phyloP scores from a whole-genome alignment of 2,329 filamentous ascomycete species.

The Aspergillus proliferans region DNA sequence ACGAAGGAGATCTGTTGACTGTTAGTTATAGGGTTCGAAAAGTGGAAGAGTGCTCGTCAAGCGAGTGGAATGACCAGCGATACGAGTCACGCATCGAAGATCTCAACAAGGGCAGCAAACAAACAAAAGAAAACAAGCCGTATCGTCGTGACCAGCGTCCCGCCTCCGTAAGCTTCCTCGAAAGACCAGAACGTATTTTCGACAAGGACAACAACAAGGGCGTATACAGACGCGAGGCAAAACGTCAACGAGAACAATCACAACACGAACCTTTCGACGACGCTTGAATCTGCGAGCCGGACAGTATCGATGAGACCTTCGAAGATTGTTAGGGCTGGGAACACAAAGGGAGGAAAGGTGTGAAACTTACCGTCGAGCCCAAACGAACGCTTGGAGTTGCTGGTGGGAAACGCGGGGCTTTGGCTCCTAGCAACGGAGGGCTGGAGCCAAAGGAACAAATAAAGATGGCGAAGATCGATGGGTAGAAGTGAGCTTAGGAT shows the following conservation, averaged over 20 bases:
- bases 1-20: not conserved
- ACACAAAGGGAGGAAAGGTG: too few relatives aligned
- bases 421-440: too few relatives aligned
- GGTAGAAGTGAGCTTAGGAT: not conserved
- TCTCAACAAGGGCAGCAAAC: too few relatives aligned
- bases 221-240: not conserved
- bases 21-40: not conserved
- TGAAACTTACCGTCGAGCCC: too few relatives aligned
- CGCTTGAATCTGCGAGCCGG: too few relatives aligned
- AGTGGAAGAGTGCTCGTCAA: too few relatives aligned
- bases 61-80: not conserved
- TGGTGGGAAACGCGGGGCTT: too few relatives aligned
- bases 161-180: not conserved
- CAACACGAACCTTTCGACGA: not conserved
- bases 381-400: too few relatives aligned
- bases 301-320: too few relatives aligned
- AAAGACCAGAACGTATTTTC: not conserved
- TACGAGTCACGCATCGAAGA: not conserved
- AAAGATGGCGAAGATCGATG: not conserved
- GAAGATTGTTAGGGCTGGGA: too few relatives aligned
- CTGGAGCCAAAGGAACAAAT: too few relatives aligned
- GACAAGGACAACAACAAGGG: not conserved
- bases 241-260: not conserved
- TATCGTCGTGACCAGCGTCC: not conserved
- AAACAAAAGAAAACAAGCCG: not conserved